Conservation (phyloP, 2,329 filamentous ascomycete genomes). For the Stagonosporopsis vannaccii region DNA sequence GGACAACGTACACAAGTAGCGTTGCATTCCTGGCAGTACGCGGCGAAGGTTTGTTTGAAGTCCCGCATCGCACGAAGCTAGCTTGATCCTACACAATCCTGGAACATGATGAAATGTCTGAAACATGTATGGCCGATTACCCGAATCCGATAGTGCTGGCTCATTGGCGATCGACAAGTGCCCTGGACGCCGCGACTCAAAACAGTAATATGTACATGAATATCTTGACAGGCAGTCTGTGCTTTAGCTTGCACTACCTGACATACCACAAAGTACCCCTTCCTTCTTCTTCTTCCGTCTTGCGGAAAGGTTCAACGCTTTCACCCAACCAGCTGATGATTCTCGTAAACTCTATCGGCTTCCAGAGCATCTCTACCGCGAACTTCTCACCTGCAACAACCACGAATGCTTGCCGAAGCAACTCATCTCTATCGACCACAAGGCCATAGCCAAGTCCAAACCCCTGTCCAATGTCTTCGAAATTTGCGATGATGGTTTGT, state of each 20-base stretch:
- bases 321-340: conserved; percentile 40
- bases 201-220: conserved; percentile 18
- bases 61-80: conserved; percentile 7
- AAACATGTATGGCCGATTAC: conserved; percentile 21
- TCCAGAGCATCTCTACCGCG: conserved; percentile 44
- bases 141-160: conserved; percentile 18
- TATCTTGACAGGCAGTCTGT: conserved; percentile 15
- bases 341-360: conserved; percentile 38
- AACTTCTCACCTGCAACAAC: conserved; percentile 43
- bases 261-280: conserved; percentile 38
- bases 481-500: conserved; percentile 42
- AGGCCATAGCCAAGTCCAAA: conserved; percentile 28
- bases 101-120: conserved; percentile 16
- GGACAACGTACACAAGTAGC: conserved; percentile 5
- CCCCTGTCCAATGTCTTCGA: conserved; percentile 39
- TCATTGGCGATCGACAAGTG: conserved; percentile 17
- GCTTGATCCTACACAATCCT: conserved; percentile 22
- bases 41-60: conserved; percentile 8
- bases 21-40: conserved; percentile 8
- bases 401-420: conserved; percentile 44
- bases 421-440: conserved; percentile 37
- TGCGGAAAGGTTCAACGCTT: conserved; percentile 37
- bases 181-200: conserved; percentile 15
- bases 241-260: conserved; percentile 22
- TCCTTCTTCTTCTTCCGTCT: conserved; percentile 39